phyloP scores from a whole-genome alignment of 306 rosid genomes.

The Cicer arietinum region DNA sequence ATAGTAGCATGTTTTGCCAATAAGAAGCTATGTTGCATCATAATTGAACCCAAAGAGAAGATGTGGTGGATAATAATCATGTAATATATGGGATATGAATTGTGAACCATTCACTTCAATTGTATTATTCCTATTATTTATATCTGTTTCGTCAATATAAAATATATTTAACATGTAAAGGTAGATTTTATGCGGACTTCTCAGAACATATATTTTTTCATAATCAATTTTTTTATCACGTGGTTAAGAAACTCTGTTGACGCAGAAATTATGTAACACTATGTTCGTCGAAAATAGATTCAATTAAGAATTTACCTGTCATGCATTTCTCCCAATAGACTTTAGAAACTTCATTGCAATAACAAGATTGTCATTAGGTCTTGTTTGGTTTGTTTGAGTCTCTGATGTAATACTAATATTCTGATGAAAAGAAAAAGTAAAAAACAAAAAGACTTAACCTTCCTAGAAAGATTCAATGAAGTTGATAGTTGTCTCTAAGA shows the following conservation, averaged over 20 bases:
- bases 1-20: conserved; percentile 39
- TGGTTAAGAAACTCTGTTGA: neutral
- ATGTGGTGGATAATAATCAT: neutral
- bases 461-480: too few species aligned
- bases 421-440: neutral
- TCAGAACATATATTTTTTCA: too few species aligned
- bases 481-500: too few species aligned
- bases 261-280: neutral
- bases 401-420: neutral
- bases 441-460: too few species aligned
- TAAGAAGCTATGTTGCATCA: conserved; percentile 39
- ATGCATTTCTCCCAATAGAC: neutral
- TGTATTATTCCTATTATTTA: too few species aligned
- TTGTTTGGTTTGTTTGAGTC: neutral
- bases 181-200: too few species aligned
- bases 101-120: too few species aligned
- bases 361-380: neutral
- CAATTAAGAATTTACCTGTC: neutral
- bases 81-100: neutral
- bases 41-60: too few species aligned
- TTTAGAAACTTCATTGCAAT: neutral
- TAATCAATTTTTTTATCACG: too few species aligned
- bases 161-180: too few species aligned
- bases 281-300: neutral
- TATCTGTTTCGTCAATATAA: too few species aligned